A percentile compares a stretch with the other conserved stretches of the same genome.
Evolutionary conservation across 2,329 filamentous ascomycete genomes (phyloP).

Genomic region (Dothideomycetes sp.): DNA sequence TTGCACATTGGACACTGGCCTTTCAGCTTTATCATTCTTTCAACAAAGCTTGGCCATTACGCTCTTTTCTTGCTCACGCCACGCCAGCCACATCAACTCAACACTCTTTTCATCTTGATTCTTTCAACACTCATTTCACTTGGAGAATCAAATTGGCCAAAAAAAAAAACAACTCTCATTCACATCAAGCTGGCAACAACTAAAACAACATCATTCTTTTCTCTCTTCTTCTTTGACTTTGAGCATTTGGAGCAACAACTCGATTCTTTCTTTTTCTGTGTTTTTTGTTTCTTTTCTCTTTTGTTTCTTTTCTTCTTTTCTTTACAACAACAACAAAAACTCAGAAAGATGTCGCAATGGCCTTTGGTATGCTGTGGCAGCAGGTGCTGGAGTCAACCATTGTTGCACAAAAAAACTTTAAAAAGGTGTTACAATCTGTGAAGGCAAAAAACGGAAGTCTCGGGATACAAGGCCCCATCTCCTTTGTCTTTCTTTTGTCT

Average conservation of each 20-base stretch:
- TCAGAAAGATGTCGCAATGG: neutral
- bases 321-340: too few species aligned
- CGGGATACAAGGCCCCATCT: neutral
- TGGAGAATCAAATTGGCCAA: too few species aligned
- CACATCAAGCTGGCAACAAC: too few species aligned
- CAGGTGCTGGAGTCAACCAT: neutral
- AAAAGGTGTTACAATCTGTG: slow-evolving; percentile 3
- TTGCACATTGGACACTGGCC: too few species aligned
- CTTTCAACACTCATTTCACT: neutral
- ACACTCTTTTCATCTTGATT: neutral
- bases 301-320: neutral
- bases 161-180: too few species aligned
- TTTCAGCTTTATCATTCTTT: neutral
- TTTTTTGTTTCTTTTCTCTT: neutral
- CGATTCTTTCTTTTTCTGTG: neutral
- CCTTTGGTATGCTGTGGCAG: neutral
- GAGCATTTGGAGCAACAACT: neutral
- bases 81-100: too few species aligned
- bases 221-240: neutral
- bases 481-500: neutral
- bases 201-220: neutral
- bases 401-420: slow-evolving; percentile 4
- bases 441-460: slow-evolving; percentile 9
- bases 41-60: too few species aligned
- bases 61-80: too few species aligned